A percentile compares a stretch with the other conserved stretches of the same genome.
phyloP scores from a whole-genome alignment of 2,329 filamentous ascomycete species.

The Arthroderma uncinatum region DNA sequence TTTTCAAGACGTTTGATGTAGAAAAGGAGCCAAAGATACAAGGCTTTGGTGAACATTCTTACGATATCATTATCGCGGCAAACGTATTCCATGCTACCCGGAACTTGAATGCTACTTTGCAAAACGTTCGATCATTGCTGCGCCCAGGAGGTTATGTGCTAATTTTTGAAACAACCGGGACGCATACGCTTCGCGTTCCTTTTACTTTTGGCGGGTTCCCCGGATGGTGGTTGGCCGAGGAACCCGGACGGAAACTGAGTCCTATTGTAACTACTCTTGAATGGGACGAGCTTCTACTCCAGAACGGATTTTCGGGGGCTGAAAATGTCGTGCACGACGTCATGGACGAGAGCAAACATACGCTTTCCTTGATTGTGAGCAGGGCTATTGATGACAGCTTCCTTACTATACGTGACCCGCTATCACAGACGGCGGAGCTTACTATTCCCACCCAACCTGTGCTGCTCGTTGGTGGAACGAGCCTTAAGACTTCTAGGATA shows the following conservation, averaged over 20 bases:
- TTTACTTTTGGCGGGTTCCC: slow-evolving; percentile 26
- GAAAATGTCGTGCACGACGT: neutral
- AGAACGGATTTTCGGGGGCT: slow-evolving; percentile 11
- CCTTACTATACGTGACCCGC: neutral
- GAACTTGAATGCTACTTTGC: slow-evolving; percentile 19
- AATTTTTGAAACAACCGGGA: slow-evolving; percentile 31
- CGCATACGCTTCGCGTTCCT: slow-evolving; percentile 17
- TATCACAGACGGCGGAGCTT: neutral
- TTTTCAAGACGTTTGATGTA: slow-evolving; percentile 23
- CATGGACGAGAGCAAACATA: neutral
- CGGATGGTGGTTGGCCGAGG: slow-evolving; percentile 19
- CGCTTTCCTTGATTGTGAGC: neutral
- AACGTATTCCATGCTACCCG: slow-evolving; percentile 33
- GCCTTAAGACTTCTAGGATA: neutral
- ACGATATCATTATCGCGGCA: slow-evolving; percentile 32
- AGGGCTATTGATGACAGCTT: neutral
- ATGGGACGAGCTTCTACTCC: slow-evolving; percentile 10
- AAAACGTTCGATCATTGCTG: slow-evolving; percentile 29
- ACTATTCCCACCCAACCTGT: neutral
- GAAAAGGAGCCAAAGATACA: slow-evolving; percentile 11
- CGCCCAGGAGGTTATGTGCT: slow-evolving; percentile 40
- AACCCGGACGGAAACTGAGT: slow-evolving; percentile 2
- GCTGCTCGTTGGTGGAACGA: neutral
- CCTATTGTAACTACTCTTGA: neutral
- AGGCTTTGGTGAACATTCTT: slow-evolving; percentile 17